Base-by-base conservation (phyloP, 2,329 filamentous ascomycete genomes). In the Aspergillus luchuensis region DNA sequence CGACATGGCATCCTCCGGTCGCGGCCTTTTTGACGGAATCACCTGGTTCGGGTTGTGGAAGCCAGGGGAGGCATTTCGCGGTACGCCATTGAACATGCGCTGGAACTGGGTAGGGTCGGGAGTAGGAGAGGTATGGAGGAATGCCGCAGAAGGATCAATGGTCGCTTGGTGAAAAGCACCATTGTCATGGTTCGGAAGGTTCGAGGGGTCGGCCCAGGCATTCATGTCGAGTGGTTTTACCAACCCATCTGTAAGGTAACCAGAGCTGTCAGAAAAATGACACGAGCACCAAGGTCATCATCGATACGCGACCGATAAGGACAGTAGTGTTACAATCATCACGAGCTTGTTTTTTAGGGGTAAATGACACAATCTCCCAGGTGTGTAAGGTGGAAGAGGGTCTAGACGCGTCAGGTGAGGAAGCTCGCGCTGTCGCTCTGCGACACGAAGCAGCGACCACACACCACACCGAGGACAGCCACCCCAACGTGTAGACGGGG, bases 1-100 rank as follows among this genome's bases (percentile, higher is more conserved):
- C 67, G 88, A 89, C 72, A 95, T 84, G 72, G 89, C 93, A 76
- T 97, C 93, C 78, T 96, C 92, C 56, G 90, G 89, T 50, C 91
- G 86, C 57, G 91, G 86, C 71, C 95, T 87, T 80, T 98, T 99
- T 21, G 93, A 94, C 60, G 94, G 94, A 67, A 97, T 89, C 71
- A 96, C 88, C 51, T 90, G 84, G 78, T 91, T 94, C 63, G 89
- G 86, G 72, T 90, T 91, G 72, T 89, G 85, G 76, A 91, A 94
- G 61, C 87, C 87, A 48, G 91, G 90, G 57, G 91, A 93, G 63
- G 87, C 88, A 78, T 92, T 93, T 83, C 91, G 91, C 82, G 91
- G 89, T 71, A 84, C 87, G 79, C 91, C 90, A 81, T 94, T 95
- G 75, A 91, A 91, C 85, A 94, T 90, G 72, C 83, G 82, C 73